Base-by-base conservation (phyloP, 768 basidiomycete species). In the Lepiota subincarnata region DNA sequence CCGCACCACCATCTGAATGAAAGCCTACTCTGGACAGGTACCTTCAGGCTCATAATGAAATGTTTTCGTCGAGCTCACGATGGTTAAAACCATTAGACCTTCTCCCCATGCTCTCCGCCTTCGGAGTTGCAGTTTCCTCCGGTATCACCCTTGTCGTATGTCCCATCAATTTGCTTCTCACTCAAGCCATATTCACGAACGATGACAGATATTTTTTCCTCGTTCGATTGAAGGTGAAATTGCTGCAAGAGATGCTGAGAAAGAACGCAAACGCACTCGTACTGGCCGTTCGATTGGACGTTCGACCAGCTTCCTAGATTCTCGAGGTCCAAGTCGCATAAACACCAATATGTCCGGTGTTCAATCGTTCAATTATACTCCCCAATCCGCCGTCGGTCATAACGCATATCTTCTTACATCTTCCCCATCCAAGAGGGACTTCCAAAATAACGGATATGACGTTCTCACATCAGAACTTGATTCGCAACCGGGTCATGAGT, bases 201-300 rank as follows among this genome's bases (percentile, higher is more conserved):
- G 6, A 24, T 44, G 42, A 26, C 56, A 89, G 87, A 87, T 91
- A 34, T 92, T 92, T 75, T 92, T 91, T 72, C 89, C 89, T 48
- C 86, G 89, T 37, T 87, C 85, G 4, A 76, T 86, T 40, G 78
- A 86, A 66, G 71, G 76, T 16, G 87, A 88, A 66, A 83, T 86
- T 19, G 72, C 77, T 2, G 68, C 71, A 3, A 74, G 69, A 20
- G 82, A 85, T 44, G 75, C 75, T 11, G 66, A 68, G 0, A 75
- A 70, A 16, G 73, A 74, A 37, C 64, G 68, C 38, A 73, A 69
- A 58, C 73, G 70, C n/a, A 62, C 59, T 16, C 67, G 68, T 16
- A 67, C 67, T 24, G 69, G 64, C 34, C 55, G 56, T 12, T 60
- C 56, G 11, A 56, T 64, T 59, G 16, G 68, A 66, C 50, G 55